phyloP scores from a whole-genome alignment of 2,329 filamentous ascomycete genomes.

The Didymella pomorum region DNA sequence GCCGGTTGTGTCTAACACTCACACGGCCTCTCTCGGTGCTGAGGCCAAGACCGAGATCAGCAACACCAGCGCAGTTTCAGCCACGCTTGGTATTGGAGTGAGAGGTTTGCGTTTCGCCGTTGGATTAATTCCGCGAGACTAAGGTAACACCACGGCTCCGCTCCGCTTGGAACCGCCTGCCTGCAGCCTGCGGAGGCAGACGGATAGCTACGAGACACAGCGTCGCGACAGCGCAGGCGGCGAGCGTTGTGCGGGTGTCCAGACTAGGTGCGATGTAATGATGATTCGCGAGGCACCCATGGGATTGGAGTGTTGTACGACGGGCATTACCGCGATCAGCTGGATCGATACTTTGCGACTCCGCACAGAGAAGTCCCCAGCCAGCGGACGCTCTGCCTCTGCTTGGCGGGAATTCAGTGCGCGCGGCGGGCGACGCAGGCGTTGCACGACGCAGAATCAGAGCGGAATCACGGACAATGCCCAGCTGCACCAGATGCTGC shows the following conservation, averaged over 20 bases:
- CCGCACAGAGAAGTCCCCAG: constrained; percentile 16
- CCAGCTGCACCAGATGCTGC: constrained; percentile 2
- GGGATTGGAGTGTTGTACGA: constrained; percentile 12
- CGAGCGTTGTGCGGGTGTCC: constrained; percentile 12
- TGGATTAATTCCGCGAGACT: neutral
- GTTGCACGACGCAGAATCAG: neutral
- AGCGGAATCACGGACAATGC: constrained; percentile 3
- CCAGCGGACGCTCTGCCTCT: constrained; percentile 36
- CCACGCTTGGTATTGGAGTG: constrained; percentile 32
- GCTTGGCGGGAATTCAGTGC: constrained; percentile 16
- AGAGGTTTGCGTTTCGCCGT: constrained; percentile 9
- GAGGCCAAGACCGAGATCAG: constrained; percentile 34
- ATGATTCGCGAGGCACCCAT: constrained; percentile 7
- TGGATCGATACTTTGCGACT: constrained; percentile 11
- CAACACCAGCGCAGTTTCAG: constrained; percentile 38
- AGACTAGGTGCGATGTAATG: constrained; percentile 10
- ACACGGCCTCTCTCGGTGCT: constrained; percentile 15
- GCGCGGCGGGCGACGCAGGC: constrained; percentile 17
- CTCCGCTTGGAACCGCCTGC: constrained; percentile 9
- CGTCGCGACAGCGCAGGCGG: constrained; percentile 9
- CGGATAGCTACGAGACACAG: constrained; percentile 8
- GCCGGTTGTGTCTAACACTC: constrained; percentile 7
- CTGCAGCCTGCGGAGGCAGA: neutral
- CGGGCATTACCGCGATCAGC: constrained; percentile 18
- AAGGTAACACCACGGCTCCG: constrained; percentile 6